Conservation (phyloP, 192 early-diverging fungal species). For the Coemansia javaensis region DNA sequence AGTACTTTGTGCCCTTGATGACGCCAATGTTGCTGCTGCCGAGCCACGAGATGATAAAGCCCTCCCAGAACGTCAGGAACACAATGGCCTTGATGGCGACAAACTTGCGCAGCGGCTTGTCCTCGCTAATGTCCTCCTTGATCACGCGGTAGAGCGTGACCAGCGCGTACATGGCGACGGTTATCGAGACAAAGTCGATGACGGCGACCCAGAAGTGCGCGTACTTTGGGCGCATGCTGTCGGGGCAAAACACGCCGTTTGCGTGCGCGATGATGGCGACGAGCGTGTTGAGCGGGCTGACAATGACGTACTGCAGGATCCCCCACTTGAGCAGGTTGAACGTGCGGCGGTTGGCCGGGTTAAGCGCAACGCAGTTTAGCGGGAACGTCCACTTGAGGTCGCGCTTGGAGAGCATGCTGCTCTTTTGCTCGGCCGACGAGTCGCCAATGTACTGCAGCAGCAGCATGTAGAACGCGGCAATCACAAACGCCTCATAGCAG, state of each 20-base stretch:
- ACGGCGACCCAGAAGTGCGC: constrained; percentile 61
- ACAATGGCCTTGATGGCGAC: constrained; percentile 53
- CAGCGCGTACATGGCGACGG: constrained; percentile 66
- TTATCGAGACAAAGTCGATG: constrained; percentile 61
- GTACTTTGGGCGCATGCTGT: constrained; percentile 56
- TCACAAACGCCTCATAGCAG: constrained; percentile 71
- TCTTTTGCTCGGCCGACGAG: constrained; percentile 48
- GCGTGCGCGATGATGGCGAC: constrained; percentile 58
- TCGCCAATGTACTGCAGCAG: constrained; percentile 64
- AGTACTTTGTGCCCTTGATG: constrained; percentile 52
- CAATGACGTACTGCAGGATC: constrained; percentile 67
- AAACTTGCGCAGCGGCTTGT: constrained; percentile 52
- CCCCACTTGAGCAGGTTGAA: constrained; percentile 61
- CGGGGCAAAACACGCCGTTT: constrained; percentile 59
- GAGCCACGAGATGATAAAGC: constrained; percentile 53
- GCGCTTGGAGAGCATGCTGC: constrained; percentile 29
- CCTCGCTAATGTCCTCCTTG: constrained; percentile 51
- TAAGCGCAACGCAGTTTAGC: constrained; percentile 55
- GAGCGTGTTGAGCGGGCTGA: constrained; percentile 58
- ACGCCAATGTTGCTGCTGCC: constrained; percentile 49
- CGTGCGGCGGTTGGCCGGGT: constrained; percentile 51
- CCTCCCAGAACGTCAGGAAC: constrained; percentile 64
- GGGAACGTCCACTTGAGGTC: constrained; percentile 59
- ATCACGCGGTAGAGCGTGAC: constrained; percentile 60
- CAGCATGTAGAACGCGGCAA: constrained; percentile 69